Conservation (phyloP, 306 rosid species). For the Acacia melanoxylon region DNA sequence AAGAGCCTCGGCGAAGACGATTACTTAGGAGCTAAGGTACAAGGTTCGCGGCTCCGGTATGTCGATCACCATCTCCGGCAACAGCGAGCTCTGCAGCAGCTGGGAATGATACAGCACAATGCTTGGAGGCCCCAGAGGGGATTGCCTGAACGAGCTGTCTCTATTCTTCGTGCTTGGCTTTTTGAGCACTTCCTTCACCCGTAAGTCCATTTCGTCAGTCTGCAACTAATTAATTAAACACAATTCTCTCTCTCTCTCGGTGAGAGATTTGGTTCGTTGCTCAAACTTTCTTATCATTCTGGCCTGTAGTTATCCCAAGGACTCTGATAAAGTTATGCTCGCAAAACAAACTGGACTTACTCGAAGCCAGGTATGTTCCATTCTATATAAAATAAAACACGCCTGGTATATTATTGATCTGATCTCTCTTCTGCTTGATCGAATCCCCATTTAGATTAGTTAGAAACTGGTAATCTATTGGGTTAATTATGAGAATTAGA, state of each 20-base stretch:
- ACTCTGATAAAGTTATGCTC: constrained; percentile 76
- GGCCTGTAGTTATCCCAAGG: constrained; percentile 70
- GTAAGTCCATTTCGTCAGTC: constrained; percentile 35
- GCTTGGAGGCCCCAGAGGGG: constrained; percentile 91
- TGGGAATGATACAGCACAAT: constrained; percentile 73
- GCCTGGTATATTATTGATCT: background rate
- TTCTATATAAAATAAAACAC: background rate
- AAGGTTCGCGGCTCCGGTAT: constrained; percentile 66
- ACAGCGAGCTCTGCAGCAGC: constrained; percentile 68
- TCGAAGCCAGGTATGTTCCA: constrained; percentile 65
- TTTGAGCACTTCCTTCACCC: constrained; percentile 91
- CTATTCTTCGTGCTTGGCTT: constrained; percentile 92
- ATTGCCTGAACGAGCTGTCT: constrained; percentile 84
- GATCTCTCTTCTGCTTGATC: background rate
- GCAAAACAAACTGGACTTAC: constrained; percentile 90
- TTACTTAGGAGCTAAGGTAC: constrained; percentile 54
- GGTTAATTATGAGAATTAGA: background rate
- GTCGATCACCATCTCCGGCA: constrained; percentile 77
- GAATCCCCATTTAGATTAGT: background rate
- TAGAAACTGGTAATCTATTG: background rate
- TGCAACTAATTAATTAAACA: background rate
- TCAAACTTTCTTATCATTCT: constrained; percentile 5
- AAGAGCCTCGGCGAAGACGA: constrained; percentile 77
- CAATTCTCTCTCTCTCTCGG: background rate
- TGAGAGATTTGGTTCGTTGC: background rate